Conservation (phyloP, 139 green algal genomes). For the Trebouxia sp. region DNA sequence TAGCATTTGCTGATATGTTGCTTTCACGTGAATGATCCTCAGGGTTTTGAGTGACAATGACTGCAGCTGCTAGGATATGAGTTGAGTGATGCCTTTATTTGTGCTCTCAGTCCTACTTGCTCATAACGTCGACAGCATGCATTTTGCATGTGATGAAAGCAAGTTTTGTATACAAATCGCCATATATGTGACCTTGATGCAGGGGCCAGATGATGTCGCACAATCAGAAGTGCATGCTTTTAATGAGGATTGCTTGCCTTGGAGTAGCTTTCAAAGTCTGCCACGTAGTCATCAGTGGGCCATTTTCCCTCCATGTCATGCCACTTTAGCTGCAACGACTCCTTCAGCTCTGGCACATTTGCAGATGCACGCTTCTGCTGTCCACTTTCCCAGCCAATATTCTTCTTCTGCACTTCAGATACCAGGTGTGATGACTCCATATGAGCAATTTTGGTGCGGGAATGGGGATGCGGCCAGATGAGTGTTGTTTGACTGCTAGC, state of each 20-base stretch:
- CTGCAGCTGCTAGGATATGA: too few relatives aligned
- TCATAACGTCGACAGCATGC: too few relatives aligned
- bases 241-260: neutral
- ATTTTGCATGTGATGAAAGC: too few relatives aligned
- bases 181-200: neutral
- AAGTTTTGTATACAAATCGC: too few relatives aligned
- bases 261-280: constrained; percentile 7
- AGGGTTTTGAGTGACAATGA: too few relatives aligned
- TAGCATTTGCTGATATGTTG: too few relatives aligned
- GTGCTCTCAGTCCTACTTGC: too few relatives aligned
- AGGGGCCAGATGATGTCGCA: neutral
- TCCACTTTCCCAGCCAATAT: constrained; percentile 21
- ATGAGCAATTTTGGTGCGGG: neutral
- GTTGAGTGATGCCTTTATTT: too few relatives aligned
- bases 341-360: constrained; percentile 15
- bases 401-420: neutral
- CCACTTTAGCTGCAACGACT: constrained; percentile 26
- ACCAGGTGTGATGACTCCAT: neutral
- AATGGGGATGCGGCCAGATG: neutral
- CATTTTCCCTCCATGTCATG: constrained; percentile 25
- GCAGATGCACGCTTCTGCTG: constrained; percentile 16
- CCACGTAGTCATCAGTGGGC: neutral
- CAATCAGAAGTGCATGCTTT: too few relatives aligned
- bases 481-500: neutral
- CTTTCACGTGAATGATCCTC: too few relatives aligned